Evolutionary conservation across 306 rosid species (phyloP).

Genomic region (Dryas octopetala): DNA sequence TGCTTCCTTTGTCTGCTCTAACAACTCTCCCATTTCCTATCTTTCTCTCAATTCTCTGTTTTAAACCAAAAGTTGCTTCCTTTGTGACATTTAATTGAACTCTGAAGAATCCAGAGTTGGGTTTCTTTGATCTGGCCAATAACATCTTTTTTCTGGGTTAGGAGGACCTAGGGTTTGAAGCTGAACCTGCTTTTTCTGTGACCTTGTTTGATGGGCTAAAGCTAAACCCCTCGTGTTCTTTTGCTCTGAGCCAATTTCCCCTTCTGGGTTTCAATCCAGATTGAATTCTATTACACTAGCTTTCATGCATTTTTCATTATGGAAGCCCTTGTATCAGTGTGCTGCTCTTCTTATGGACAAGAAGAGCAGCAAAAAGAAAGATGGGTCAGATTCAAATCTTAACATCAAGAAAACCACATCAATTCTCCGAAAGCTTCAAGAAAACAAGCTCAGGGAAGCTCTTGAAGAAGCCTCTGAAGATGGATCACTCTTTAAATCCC

Average conservation of each 20-base stretch:
- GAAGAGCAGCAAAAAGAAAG: conserved; percentile 67
- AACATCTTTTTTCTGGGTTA: neutral
- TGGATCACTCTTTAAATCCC: conserved; percentile 74
- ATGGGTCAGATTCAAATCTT: conserved; percentile 48
- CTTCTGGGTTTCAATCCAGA: conserved; percentile 4
- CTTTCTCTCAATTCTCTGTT: neutral
- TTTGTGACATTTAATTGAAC: conserved; percentile 19
- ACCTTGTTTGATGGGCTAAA: conserved; percentile 23
- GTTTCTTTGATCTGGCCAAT: conserved; percentile 28
- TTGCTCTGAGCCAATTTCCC: neutral
- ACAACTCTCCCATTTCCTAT: neutral
- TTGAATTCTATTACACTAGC: conserved; percentile 7
- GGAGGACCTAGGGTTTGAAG: conserved; percentile 12
- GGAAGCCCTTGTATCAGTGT: conserved; percentile 55
- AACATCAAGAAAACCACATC: conserved; percentile 55
- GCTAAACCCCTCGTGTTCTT: neutral
- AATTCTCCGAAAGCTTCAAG: conserved; percentile 77
- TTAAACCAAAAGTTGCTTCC: neutral
- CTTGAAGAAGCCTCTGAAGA: conserved; percentile 99
- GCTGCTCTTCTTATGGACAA: conserved; percentile 55
- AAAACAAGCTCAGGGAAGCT: conserved; percentile 91
- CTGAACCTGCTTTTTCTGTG: conserved; percentile 5
- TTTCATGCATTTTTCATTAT: conserved; percentile 56
- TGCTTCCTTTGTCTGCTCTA: conserved; percentile 7
- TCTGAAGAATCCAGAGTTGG: conserved; percentile 16